Evolutionary conservation across 2,329 filamentous ascomycete species (phyloP).

Genomic region (Cladosporium oxysporum): DNA sequence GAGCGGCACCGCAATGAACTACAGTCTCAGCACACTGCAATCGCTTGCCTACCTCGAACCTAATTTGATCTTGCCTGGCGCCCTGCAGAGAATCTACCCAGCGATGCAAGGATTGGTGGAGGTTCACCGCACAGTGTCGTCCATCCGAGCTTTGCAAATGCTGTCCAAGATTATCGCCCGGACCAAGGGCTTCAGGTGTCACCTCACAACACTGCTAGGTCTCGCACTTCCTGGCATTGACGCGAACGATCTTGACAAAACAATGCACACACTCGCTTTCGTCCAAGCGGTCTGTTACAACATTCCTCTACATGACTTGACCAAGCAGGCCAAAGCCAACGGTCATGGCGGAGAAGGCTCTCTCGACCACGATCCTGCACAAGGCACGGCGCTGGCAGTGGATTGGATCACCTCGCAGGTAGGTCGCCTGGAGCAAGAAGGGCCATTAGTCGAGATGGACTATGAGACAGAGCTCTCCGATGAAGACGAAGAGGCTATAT

Average conservation of each 20-base stretch:
- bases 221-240: conserved; percentile 93
- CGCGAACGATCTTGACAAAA: conserved; percentile 96
- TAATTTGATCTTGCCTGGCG: conserved; percentile 85
- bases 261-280: conserved; percentile 88
- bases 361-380: conserved; percentile 15
- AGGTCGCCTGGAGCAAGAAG: conserved; percentile 87
- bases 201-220: conserved; percentile 91
- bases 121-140: conserved; percentile 93
- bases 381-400: conserved; percentile 70
- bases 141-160: conserved; percentile 87
- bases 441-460: conserved; percentile 80
- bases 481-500: conserved; percentile 80
- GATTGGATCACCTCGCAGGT: conserved; percentile 94
- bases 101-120: conserved; percentile 95
- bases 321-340: conserved; percentile 50
- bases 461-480: conserved; percentile 81
- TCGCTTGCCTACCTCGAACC: conserved; percentile 89
- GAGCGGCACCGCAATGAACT: conserved; percentile 86
- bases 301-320: conserved; percentile 85
- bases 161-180: conserved; percentile 87
- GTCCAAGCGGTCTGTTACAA: conserved; percentile 96
- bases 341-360: conserved; percentile 60
- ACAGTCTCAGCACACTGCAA: conserved; percentile 87
- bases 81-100: conserved; percentile 92
- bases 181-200: conserved; percentile 94